Base-by-base conservation (phyloP, 768 basidiomycete genomes). In the Crepidotus variabilis region DNA sequence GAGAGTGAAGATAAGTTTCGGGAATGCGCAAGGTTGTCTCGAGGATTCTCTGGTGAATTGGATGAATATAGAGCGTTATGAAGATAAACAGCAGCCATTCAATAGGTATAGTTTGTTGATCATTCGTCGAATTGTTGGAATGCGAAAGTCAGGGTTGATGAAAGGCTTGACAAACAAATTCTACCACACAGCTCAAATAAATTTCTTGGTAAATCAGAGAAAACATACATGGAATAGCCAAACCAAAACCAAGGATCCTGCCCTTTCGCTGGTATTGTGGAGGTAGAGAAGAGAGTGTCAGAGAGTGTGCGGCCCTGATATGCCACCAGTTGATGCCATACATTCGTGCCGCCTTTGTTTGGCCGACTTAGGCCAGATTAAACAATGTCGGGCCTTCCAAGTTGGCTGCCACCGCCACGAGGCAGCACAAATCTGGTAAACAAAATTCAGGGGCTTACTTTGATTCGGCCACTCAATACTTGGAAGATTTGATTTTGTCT, bases 21-120 rank as follows among this genome's bases (percentile, higher is more conserved):
- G 6, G 77, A 76, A 61, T 82, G 83, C 21, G 72, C 69, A 20
- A 77, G 75, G 56, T 72, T 72, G 33, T 59, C 61, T 22, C 62
- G 51, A 16, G 60, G 46, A 16, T 47, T 50, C 49, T 39, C 67
- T 66, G 47, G 66, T 53, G 16, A 65, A 52, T 43, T 77, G 76
- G 32, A 68, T 48, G 74, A 59, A 67, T 80, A 79, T 54, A 83
- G 63, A 32, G 78, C 73, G 62, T 83, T 78, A 68, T 86, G 84
- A 51, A 85, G 76, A 66, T 80, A 78, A 51, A 85, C 67, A 51
- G 81, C 82, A 54, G 83, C 79, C 86, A 88, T 88, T 55, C 63
- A 55, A 59, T 21, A 48, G 32, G 39, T 36, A 56, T n/a, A 48
- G 20, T 51, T 56, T 57, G 57, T 16, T 43, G 39, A 43, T 16